Conservation (phyloP, 2,329 filamentous ascomycete species). For the Tolypocladium nubicola region DNA sequence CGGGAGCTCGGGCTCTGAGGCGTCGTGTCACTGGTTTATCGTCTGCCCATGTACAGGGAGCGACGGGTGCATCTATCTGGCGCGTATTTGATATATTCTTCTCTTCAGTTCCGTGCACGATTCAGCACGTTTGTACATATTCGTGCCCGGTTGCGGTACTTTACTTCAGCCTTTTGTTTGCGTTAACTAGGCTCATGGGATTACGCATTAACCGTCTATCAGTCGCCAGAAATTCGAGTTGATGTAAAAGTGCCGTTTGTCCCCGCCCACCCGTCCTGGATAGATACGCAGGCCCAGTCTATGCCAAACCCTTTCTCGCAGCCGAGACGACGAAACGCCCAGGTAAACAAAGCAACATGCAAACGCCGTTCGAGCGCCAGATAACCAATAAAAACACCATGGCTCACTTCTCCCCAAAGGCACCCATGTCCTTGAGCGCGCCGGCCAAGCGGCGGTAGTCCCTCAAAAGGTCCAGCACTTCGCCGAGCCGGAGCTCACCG, state of each 20-base stretch:
- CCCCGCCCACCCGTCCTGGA: not conserved
- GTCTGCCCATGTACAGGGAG: not conserved
- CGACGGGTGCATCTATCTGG: not conserved
- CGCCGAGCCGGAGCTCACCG: slow-evolving; percentile 59
- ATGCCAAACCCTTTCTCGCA: not conserved
- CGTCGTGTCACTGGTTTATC: not conserved
- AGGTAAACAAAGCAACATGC: not conserved
- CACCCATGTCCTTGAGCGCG: slow-evolving; percentile 51
- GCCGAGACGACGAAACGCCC: not conserved
- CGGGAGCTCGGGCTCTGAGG: not conserved
- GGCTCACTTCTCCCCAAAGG: slow-evolving; percentile 37
- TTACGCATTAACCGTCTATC: not conserved
- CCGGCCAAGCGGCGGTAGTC: slow-evolving; percentile 66
- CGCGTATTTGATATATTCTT: not conserved
- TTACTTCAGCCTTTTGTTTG: not conserved
- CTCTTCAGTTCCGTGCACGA: not conserved
- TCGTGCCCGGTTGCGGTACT: not conserved
- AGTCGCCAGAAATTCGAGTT: too few relatives aligned
- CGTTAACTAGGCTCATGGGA: not conserved
- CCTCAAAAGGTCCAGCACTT: slow-evolving; percentile 59
- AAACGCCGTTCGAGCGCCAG: not conserved
- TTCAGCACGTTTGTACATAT: not conserved
- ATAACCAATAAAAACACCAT: not conserved
- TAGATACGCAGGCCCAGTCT: not conserved
- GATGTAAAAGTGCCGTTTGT: not conserved